Conservation (phyloP, 2,329 filamentous ascomycete species). For the Graphilbum fragrans region DNA sequence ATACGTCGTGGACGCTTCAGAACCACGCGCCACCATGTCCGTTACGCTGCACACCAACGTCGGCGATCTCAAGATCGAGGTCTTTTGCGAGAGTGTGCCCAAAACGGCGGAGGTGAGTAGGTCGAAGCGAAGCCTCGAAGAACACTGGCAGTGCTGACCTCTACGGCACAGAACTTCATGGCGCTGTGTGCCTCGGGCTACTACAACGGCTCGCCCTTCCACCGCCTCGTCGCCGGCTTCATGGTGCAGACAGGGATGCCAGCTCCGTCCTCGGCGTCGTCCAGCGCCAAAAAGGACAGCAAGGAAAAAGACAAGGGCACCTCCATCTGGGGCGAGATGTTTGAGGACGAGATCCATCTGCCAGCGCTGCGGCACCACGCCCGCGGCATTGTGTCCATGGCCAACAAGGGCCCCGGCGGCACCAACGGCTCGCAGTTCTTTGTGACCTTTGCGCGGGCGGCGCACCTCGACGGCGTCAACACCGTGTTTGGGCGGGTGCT, state of each 20-base stretch:
- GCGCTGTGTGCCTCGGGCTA: slow-evolving; percentile 71
- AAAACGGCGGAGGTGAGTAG: slow-evolving; percentile 74
- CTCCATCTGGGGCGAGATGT: slow-evolving; percentile 62
- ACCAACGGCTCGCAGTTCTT: slow-evolving; percentile 78
- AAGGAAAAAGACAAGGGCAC: slow-evolving; percentile 45
- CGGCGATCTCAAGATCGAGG: slow-evolving; percentile 86
- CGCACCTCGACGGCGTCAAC: slow-evolving; percentile 74
- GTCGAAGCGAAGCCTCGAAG: background rate
- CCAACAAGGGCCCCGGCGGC: slow-evolving; percentile 50
- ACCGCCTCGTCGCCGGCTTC: slow-evolving; percentile 69
- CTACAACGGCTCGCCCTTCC: slow-evolving; percentile 65
- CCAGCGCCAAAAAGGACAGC: slow-evolving; percentile 33
- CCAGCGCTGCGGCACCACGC: slow-evolving; percentile 56
- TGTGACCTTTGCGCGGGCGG: slow-evolving; percentile 62
- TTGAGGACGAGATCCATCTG: slow-evolving; percentile 66
- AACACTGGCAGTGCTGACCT: background rate
- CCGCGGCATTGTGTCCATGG: slow-evolving; percentile 64
- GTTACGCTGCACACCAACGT: slow-evolving; percentile 74
- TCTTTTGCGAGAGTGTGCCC: slow-evolving; percentile 91
- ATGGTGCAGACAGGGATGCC: slow-evolving; percentile 68
- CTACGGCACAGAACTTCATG: slow-evolving; percentile 59
- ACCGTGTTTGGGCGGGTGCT: slow-evolving; percentile 71
- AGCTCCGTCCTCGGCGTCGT: slow-evolving; percentile 22
- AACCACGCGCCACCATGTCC: slow-evolving; percentile 36
- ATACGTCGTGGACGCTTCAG: too few relatives aligned